These are phyloP conservation scores for Amphicarpaea edgeworthii DNA, from an alignment of 306 rosid species.

Conservation along the genomic window DNA sequence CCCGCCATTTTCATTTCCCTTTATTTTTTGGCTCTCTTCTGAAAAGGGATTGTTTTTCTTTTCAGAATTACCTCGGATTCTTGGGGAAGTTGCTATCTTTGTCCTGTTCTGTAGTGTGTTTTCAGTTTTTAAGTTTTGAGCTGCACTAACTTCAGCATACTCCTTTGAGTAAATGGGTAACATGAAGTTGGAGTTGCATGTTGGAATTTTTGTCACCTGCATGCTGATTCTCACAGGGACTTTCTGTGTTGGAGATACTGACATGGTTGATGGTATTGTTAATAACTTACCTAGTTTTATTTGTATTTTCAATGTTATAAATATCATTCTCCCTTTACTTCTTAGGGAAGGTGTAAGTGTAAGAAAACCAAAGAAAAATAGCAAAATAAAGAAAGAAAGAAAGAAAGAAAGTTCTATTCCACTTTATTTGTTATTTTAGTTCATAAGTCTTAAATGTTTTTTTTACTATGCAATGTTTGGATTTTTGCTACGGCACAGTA, in stretches of 20 bases:
- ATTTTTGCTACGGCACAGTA: neutral
- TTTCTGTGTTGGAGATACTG: slow-evolving; percentile 65
- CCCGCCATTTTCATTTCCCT: neutral
- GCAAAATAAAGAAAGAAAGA: neutral
- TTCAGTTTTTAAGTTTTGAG: slow-evolving; percentile 19
- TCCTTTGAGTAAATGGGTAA: slow-evolving; percentile 56
- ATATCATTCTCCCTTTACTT: slow-evolving; percentile 4
- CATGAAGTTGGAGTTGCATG: slow-evolving; percentile 53
- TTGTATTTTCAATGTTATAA: slow-evolving; percentile 15
- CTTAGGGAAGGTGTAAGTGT: slow-evolving; percentile 1
- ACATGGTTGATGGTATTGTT: slow-evolving; percentile 78
- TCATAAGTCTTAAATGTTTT: neutral
- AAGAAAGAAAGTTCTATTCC: neutral
- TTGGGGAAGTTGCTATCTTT: slow-evolving; percentile 30
- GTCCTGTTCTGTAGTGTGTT: slow-evolving; percentile 18
- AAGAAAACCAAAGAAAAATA: neutral
- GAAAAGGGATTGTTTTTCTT: slow-evolving; percentile 41
- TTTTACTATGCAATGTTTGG: neutral
- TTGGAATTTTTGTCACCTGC: slow-evolving; percentile 52
- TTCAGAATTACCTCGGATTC: slow-evolving; percentile 24
- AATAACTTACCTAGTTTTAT: neutral
- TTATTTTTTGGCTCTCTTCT: slow-evolving; percentile 8
- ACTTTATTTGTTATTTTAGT: neutral
- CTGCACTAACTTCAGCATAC: slow-evolving; percentile 10
- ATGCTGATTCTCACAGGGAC: slow-evolving; percentile 55